Evolutionary conservation across 495 filamentous ascomycete genomes (phyloP), one percentile per base, ranked within the genome.

Genomic region (Xylaria bambusicola): DNA sequence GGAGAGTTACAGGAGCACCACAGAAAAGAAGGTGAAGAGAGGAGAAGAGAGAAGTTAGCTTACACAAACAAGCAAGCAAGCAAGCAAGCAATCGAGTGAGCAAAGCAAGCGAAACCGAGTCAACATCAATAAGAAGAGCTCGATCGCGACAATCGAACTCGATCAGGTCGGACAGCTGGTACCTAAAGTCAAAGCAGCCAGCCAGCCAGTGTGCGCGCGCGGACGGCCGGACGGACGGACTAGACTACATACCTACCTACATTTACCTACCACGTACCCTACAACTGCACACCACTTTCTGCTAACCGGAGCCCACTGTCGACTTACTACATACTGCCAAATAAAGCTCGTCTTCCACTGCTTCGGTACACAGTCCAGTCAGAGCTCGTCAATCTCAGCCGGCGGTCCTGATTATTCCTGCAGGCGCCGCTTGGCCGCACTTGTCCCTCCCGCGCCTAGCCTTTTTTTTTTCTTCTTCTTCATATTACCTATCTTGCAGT

Each of bases 401-500:
- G 47, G 36, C 24, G 47, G 29, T 38, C 56, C 48, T 52, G 45
- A 46, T 48, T 52, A 27, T 52, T 29, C 31, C 35, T 51, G 56
- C 56, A 44, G 45, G 46, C 56, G 45, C 44, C 46, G 46, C 45
- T 59, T 56, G 53, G 53, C 44, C 33, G 44, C 20, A 35, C 53
- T 56, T 52, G 56, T 33, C 48, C 41, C 62, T 67, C 61, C 52
- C 62, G 53, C 57, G 60, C 67, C 67, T 65, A 69, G 64, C 66
- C 29, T 64, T 55, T 57, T 42, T 47, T 29, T 46, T 45, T 55
- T 53, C 47, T 61, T 52, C 18, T 57, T 21, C 21, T 23, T 57
- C 36, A 51, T 47, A 60, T 71, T 64, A 56, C 72, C 67, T 66
- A 69, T 64, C 71, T 65, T 68, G 64, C n/a, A n/a, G n/a, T n/a